These are phyloP conservation scores for Penicillium egyptiacum DNA, from an alignment of 495 filamentous ascomycete genomes.

Conservation along the genomic window DNA sequence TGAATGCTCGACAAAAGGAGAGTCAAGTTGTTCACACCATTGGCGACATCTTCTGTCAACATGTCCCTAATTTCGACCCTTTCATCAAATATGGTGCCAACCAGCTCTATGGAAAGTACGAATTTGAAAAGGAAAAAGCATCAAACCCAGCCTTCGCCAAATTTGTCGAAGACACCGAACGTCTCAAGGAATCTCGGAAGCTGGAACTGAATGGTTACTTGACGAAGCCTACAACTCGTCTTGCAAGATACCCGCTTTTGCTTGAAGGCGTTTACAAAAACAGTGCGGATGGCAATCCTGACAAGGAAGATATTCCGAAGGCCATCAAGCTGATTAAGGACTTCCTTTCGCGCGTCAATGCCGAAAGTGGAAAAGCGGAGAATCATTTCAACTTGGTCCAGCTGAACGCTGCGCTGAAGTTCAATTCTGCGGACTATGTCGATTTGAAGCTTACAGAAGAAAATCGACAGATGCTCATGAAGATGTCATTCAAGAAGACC, in stretches of 20 bases:
- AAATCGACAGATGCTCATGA: constrained; percentile 86
- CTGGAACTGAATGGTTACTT: constrained; percentile 97
- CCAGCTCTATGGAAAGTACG: constrained; percentile 94
- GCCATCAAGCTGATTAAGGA: constrained; percentile 83
- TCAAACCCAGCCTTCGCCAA: constrained; percentile 81
- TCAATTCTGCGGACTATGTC: constrained; percentile 80
- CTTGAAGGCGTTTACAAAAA: constrained; percentile 90
- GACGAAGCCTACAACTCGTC: constrained; percentile 94
- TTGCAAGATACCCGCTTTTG: constrained; percentile 92
- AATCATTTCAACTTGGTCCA: constrained; percentile 96
- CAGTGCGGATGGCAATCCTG: constrained; percentile 80
- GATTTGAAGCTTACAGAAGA: constrained; percentile 95
- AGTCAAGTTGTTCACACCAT: constrained; percentile 82
- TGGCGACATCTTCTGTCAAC: constrained; percentile 93
- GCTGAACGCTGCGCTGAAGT: constrained; percentile 85
- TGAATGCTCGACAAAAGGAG: constrained; percentile 90
- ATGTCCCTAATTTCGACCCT: constrained; percentile 86
- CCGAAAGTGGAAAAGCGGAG: constrained; percentile 93
- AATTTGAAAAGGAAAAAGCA: constrained; percentile 94
- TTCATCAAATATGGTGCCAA: constrained; percentile 98
- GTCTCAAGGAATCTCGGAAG: constrained; percentile 94
- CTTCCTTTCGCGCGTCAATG: constrained; percentile 83
- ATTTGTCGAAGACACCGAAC: constrained; percentile 96
- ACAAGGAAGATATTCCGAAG: constrained; percentile 87
- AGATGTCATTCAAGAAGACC: constrained; percentile 88